These are phyloP conservation scores for Saturnispora gosingensis DNA, from an alignment of 805 yeast genomes.

Conservation along the genomic window DNA sequence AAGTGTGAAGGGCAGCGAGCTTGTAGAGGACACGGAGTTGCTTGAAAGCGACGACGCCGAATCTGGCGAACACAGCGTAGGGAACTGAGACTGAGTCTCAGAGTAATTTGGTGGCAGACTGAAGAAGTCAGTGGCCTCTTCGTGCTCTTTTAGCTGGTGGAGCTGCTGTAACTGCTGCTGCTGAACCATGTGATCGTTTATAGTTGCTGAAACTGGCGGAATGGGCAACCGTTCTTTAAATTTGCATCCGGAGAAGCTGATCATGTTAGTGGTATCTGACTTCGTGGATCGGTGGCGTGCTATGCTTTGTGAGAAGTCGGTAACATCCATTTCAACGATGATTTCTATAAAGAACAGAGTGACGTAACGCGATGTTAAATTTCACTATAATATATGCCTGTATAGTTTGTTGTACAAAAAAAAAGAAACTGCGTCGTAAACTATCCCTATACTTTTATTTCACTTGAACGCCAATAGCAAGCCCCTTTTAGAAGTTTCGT, in stretches of 20 bases:
- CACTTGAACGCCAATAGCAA: background rate
- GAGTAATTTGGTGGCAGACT: background rate
- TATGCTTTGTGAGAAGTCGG: background rate
- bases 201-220: background rate
- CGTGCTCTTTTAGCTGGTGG: conserved; percentile 3
- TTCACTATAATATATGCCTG: background rate
- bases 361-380: conserved; percentile 3
- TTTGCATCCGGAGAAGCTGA: background rate
- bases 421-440: background rate
- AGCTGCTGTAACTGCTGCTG: conserved; percentile 1
- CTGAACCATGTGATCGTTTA: background rate
- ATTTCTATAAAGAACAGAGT: background rate
- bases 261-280: background rate
- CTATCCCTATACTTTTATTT: background rate
- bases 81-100: background rate
- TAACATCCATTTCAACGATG: background rate
- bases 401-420: background rate
- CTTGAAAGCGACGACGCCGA: background rate
- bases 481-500: background rate
- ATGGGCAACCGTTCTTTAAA: background rate
- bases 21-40: background rate
- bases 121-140: background rate
- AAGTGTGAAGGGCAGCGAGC: background rate
- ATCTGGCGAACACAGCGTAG: background rate
- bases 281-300: conserved; percentile 2